Conservation (phyloP, 768 basidiomycete genomes). For the Kwoniella mangroviensis region DNA sequence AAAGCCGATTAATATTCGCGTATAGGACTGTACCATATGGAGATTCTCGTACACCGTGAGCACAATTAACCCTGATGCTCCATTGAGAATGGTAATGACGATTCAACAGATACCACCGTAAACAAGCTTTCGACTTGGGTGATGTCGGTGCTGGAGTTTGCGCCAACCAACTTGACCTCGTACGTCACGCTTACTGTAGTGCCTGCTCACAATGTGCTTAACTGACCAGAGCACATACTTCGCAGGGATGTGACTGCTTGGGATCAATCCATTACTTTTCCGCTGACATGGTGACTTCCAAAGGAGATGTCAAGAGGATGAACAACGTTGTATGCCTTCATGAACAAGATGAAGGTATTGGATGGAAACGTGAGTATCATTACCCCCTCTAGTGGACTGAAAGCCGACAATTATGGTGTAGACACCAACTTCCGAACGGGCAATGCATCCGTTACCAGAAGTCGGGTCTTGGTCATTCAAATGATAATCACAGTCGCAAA, state of each 20-base stretch:
- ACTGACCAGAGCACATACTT: no score
- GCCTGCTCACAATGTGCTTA: no score
- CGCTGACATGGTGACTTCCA: background rate
- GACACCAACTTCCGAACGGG: slow-evolving; percentile 50
- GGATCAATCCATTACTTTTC: slow-evolving; percentile 23
- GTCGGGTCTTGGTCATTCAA: slow-evolving; percentile 47
- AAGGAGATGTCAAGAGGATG: slow-evolving; percentile 26
- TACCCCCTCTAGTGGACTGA: no score
- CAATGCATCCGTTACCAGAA: slow-evolving; percentile 32
- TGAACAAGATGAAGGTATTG: slow-evolving; percentile 54
- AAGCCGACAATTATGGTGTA: background rate
- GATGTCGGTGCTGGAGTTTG: slow-evolving; percentile 39
- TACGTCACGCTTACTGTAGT: no score
- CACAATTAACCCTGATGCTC: background rate
- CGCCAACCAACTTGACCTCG: slow-evolving; percentile 38
- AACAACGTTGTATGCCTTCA: slow-evolving; percentile 52
- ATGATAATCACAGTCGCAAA: slow-evolving; percentile 48
- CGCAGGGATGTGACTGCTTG: slow-evolving; percentile 45
- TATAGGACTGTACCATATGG: slow-evolving; percentile 41
- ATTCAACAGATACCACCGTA: slow-evolving; percentile 24
- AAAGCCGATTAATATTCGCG: no score
- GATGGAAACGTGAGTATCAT: slow-evolving; percentile 40
- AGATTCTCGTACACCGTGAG: slow-evolving; percentile 28
- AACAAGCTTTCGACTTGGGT: slow-evolving; percentile 49
- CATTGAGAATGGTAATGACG: background rate